A percentile compares a stretch with the other conserved stretches of the same genome.
Conservation (phyloP, 2,329 filamentous ascomycete genomes). For the Alternaria solani region DNA sequence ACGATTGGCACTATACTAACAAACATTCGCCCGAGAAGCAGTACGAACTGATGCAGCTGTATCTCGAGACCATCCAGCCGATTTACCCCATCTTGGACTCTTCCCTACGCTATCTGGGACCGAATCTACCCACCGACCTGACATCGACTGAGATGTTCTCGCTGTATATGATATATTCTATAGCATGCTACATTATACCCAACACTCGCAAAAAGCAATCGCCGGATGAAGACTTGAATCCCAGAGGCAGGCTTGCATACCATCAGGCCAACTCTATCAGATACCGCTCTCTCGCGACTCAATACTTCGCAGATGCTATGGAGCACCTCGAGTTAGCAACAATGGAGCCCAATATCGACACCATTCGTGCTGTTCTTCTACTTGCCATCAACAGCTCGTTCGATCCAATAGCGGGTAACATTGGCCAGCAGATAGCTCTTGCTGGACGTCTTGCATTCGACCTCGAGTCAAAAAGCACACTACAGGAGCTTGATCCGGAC, state of each 20-base stretch:
- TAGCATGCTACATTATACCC: constrained; percentile 44
- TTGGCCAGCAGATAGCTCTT: constrained; percentile 49
- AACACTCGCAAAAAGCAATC: constrained; percentile 34
- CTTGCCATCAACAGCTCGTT: constrained; percentile 49
- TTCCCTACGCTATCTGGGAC: constrained; percentile 35
- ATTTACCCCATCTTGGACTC: constrained; percentile 43
- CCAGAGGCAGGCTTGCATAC: constrained; percentile 37
- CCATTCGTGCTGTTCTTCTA: constrained; percentile 42
- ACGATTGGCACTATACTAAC: constrained; percentile 35
- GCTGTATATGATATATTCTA: constrained; percentile 49
- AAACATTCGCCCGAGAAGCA: constrained; percentile 36
- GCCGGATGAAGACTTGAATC: constrained; percentile 30
- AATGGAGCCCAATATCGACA: constrained; percentile 41
- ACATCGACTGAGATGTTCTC: constrained; percentile 38
- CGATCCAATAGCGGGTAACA: constrained; percentile 46
- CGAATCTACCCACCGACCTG: constrained; percentile 35
- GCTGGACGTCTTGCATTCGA: constrained; percentile 45
- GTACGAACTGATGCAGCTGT: constrained; percentile 42
- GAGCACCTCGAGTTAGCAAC: constrained; percentile 45
- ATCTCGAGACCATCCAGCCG: constrained; percentile 39
- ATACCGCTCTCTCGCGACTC: constrained; percentile 38
- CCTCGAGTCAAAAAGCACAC: constrained; percentile 37
- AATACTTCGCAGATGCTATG: constrained; percentile 43
- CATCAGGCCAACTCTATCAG: constrained; percentile 42
- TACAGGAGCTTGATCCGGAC: constrained; percentile 34